Conservation (phyloP, 148 eudicot genomes). For the Heliamphora exappendiculata region DNA sequence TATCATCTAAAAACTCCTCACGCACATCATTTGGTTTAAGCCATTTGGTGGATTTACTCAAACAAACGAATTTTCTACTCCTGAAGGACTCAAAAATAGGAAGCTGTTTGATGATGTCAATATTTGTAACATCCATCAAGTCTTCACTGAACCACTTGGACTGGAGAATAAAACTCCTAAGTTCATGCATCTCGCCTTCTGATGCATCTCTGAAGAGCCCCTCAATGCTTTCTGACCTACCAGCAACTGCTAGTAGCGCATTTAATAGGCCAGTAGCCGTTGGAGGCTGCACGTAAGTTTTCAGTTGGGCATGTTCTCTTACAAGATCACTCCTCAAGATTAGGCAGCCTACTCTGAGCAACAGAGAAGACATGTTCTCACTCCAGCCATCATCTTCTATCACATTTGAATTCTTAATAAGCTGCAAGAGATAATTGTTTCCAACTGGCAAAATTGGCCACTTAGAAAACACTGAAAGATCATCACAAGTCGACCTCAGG, state of each 20-base stretch:
- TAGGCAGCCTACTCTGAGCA: slow-evolving; percentile 78
- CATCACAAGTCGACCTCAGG: slow-evolving; percentile 57
- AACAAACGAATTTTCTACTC: slow-evolving; percentile 60
- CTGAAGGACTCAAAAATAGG: slow-evolving; percentile 88
- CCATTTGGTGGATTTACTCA: slow-evolving; percentile 64
- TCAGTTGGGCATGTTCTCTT: slow-evolving; percentile 67
- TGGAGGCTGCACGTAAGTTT: slow-evolving; percentile 70
- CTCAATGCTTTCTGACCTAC: slow-evolving; percentile 42
- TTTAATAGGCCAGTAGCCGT: slow-evolving; percentile 73
- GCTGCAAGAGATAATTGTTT: slow-evolving; percentile 59
- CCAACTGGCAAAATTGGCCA: slow-evolving; percentile 99
- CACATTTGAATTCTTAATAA: slow-evolving; percentile 72
- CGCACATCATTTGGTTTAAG: slow-evolving; percentile 70
- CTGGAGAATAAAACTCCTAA: slow-evolving; percentile 89
- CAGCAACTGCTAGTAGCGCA: slow-evolving; percentile 66
- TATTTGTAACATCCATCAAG: slow-evolving; percentile 43
- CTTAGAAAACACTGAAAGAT: slow-evolving; percentile 68
- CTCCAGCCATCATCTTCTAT: slow-evolving; percentile 95
- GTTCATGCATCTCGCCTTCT: slow-evolving; percentile 85
- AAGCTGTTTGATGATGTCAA: slow-evolving; percentile 57
- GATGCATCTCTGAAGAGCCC: slow-evolving; percentile 63
- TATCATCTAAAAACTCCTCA: slow-evolving; percentile 82
- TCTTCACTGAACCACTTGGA: slow-evolving; percentile 86
- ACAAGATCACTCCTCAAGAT: slow-evolving; percentile 59
- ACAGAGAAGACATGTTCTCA: slow-evolving; percentile 78